A percentile compares a stretch with the other conserved stretches of the same genome.
phyloP scores from a whole-genome alignment of 129 eudicot genomes.

The Chrysanthemum seticuspe region DNA sequence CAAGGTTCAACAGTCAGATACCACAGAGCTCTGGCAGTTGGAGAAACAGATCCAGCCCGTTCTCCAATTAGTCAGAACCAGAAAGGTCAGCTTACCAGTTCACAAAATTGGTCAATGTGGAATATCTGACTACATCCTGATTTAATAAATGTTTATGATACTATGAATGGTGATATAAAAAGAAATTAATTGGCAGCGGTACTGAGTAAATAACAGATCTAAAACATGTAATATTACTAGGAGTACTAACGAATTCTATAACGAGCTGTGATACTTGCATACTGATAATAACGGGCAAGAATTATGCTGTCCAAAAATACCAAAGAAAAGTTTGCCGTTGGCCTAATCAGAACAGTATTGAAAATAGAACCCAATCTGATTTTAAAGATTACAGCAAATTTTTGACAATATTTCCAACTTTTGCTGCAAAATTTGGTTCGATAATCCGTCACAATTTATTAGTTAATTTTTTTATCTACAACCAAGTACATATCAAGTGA shows the following conservation, averaged over 20 bases:
- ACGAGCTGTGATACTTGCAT: too few relatives aligned
- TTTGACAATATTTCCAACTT: neutral
- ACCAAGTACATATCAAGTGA: neutral
- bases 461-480: neutral
- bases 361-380: neutral
- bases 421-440: neutral
- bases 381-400: neutral
- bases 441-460: neutral
- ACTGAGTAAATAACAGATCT: neutral
- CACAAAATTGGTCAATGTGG: neutral
- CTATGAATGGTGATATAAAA: too few relatives aligned
- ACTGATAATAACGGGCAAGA: too few relatives aligned
- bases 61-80: slow-evolving; percentile 20
- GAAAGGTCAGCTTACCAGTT: slow-evolving; percentile 14
- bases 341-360: neutral
- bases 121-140: neutral
- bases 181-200: too few relatives aligned
- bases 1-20: slow-evolving; percentile 22
- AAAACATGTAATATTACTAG: too few relatives aligned
- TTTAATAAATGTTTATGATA: too few relatives aligned
- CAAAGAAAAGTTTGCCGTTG: neutral
- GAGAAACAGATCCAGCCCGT: slow-evolving; percentile 19
- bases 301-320: neutral
- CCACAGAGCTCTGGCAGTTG: slow-evolving; percentile 22
- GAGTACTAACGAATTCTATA: too few relatives aligned